Evolutionary conservation across 1,284 basidiomycete genomes (phyloP).

Genomic region (Dichomitus squalens): DNA sequence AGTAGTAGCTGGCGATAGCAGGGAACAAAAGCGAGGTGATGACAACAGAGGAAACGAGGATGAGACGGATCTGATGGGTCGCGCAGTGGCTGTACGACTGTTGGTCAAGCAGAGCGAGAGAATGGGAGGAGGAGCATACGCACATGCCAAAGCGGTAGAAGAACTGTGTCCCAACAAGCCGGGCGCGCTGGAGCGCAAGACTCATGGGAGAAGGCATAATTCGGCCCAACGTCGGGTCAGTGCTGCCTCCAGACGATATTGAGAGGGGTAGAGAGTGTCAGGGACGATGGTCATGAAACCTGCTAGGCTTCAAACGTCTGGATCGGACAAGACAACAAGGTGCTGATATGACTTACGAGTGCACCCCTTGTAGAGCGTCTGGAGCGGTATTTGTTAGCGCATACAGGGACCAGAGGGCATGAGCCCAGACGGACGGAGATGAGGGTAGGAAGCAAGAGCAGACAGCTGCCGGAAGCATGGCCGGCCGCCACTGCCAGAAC

Average conservation of each 20-base stretch:
- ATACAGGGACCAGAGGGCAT: not conserved
- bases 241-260: not conserved
- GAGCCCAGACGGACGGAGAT: not conserved
- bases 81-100: conserved; percentile 68
- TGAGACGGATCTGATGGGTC: conserved; percentile 90
- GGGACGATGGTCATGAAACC: conserved; percentile 3
- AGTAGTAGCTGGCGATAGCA: conserved; percentile 83
- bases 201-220: conserved; percentile 17
- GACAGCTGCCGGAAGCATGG: not conserved
- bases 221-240: not conserved
- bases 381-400: not conserved
- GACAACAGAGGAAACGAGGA: conserved; percentile 91
- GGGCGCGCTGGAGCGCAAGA: conserved; percentile 36
- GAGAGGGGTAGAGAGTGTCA: not conserved
- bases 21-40: conserved; percentile 97
- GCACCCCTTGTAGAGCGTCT: not conserved
- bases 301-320: not conserved
- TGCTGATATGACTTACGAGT: not conserved
- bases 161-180: conserved; percentile 50
- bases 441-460: conserved; percentile 4
- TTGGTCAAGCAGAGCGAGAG: conserved; percentile 6
- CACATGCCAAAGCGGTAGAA: conserved; percentile 78
- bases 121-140: conserved; percentile 36
- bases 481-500: not conserved
- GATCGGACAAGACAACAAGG: conserved; percentile 1